Conservation (phyloP, 2,329 filamentous ascomycete genomes). For the Cytospora mali region DNA sequence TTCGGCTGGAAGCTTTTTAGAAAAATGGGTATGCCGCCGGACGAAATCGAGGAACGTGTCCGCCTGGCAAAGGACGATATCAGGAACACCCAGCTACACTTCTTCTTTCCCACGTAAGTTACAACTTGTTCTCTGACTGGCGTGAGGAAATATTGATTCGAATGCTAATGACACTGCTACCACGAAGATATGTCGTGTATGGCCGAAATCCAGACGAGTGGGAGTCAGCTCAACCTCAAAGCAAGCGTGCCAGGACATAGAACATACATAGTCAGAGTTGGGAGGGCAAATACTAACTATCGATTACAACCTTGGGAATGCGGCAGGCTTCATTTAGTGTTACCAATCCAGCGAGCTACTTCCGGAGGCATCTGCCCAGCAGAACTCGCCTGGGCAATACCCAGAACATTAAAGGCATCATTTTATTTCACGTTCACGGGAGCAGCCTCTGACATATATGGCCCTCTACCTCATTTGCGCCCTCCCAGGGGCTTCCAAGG, state of each 20-base stretch:
- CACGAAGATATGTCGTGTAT: slow-evolving; percentile 32
- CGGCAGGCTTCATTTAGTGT: background rate
- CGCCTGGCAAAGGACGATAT: slow-evolving; percentile 31
- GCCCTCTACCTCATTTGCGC: no score
- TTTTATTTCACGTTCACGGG: no score
- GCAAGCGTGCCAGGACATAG: slow-evolving; percentile 8
- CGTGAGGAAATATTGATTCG: background rate
- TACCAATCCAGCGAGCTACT: no score
- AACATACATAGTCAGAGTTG: no score
- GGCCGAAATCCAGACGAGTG: slow-evolving; percentile 23
- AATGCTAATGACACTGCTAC: background rate
- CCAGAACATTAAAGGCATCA: no score
- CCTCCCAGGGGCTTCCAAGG: no score
- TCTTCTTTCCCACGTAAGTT: slow-evolving; percentile 33
- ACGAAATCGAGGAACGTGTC: slow-evolving; percentile 34
- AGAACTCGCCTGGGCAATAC: no score
- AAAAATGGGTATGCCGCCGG: slow-evolving; percentile 34
- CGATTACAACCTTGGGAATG: no score
- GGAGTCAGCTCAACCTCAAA: slow-evolving; percentile 15
- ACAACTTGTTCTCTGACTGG: no score
- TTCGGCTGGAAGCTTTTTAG: slow-evolving; percentile 35
- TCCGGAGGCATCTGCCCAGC: no score
- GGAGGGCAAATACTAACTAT: background rate
- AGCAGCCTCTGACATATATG: no score
- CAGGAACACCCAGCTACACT: slow-evolving; percentile 32